These are phyloP conservation scores for Penicillium fuscoglaucum DNA, from an alignment of 2,329 filamentous ascomycete species.

Conservation along the genomic window DNA sequence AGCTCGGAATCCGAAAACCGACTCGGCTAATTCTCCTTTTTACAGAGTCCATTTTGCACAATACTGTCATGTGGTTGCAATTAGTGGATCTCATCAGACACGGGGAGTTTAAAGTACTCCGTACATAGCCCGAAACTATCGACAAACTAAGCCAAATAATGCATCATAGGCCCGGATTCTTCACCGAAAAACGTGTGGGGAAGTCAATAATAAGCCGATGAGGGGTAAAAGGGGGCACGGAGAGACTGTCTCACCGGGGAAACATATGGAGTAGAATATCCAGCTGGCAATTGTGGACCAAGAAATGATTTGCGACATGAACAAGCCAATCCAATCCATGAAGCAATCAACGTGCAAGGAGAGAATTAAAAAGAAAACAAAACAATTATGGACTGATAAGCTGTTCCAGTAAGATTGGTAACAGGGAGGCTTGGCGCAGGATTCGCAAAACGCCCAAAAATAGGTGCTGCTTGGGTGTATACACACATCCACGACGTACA, in stretches of 20 bases:
- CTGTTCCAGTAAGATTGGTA: constrained; percentile 11
- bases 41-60: not conserved
- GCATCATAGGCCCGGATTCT: constrained; percentile 14
- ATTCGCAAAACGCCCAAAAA: constrained; percentile 10
- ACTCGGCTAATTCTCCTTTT: constrained; percentile 6
- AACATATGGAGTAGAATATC: not conserved
- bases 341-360: constrained; percentile 12
- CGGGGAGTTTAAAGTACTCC: not conserved
- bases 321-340: constrained; percentile 14
- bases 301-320: not conserved
- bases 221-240: constrained; percentile 8
- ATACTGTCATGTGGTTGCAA: not conserved
- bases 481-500: constrained; percentile 3
- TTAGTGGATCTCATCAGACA: not conserved
- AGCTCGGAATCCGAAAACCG: constrained; percentile 1
- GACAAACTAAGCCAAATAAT: constrained; percentile 2
- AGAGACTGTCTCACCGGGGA: constrained; percentile 1
- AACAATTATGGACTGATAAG: constrained; percentile 6
- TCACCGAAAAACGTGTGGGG: constrained; percentile 22
- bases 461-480: not conserved
- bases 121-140: not conserved
- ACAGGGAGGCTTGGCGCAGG: constrained; percentile 16
- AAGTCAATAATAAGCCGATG: constrained; percentile 7
- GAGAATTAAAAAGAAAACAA: constrained; percentile 3
- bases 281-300: not conserved